Evolutionary conservation across 2,329 filamentous ascomycete genomes (phyloP), one percentile per base, ranked within the genome.

Genomic region (Celoporthe dispersa): DNA sequence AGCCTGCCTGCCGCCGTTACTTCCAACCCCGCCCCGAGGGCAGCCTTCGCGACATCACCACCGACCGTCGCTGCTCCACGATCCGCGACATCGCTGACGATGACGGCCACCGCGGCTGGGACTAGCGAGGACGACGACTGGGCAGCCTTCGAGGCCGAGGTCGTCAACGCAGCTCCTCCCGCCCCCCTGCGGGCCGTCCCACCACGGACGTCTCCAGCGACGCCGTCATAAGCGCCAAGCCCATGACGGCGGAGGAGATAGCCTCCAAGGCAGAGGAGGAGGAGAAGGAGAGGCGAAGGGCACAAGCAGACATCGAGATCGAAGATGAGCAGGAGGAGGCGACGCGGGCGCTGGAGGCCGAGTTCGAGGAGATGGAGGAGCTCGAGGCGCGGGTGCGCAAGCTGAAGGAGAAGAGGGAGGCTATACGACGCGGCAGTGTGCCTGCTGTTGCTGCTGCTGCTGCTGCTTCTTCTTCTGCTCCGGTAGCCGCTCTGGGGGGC

Each of bases 81-180:
- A 6, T 39, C 74, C 44, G 70, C 75, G 14, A 57, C 74, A n/a
- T n/a, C 44, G n/a, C n/a, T n/a, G n/a, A 68, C 73, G 55, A 66
- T 68, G 14, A 48, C 74, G 35, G 62, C 66, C 51, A 53, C 61
- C 31, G 64, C 61, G 5, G 22, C 74, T 57, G 25, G 64, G 62
- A 66, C 71, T 35, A 44, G 84, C 11, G 89, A 94, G 77, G 93
- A 97, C 76, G 88, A 91, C 67, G 92, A 96, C 80, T 96, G 92
- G 92, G 91, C 92, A 1, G 92, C 93, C 11, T 97, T 97, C 77
- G 91, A 97, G 78, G 92, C 92, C 2, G 93, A 97, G 14, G 74
- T 80, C 5, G 71, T 80, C 67, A 90, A 97, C 68, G 91, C 89
- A 44, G 11, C 60, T 25, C 81, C 82, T 39, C 77, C 82, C 33